Evolutionary conservation across 2,329 filamentous ascomycete species (phyloP).

Genomic region (Pestalotiopsis fici): DNA sequence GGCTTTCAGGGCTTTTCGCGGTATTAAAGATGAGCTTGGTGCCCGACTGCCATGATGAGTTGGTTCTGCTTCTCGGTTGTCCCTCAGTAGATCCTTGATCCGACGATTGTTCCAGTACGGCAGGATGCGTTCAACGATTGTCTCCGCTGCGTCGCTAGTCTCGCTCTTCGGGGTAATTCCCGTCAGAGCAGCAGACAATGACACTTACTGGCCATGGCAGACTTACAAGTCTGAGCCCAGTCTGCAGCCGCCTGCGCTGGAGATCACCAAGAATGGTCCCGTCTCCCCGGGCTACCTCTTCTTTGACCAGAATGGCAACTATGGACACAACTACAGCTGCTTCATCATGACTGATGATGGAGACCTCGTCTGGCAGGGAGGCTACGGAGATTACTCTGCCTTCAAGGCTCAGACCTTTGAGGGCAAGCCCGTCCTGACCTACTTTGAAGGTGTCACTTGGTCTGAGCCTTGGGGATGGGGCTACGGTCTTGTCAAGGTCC

Average conservation of each 20-base stretch:
- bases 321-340: slow-evolving; percentile 19
- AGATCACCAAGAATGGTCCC: slow-evolving; percentile 18
- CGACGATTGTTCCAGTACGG: not conserved
- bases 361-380: slow-evolving; percentile 30
- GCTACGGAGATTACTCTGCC: slow-evolving; percentile 22
- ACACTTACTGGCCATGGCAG: slow-evolving; percentile 20
- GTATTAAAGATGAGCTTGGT: not conserved
- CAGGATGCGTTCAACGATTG: not conserved
- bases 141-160: not conserved
- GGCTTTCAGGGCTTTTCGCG: not conserved
- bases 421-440: slow-evolving; percentile 29
- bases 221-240: slow-evolving; percentile 18
- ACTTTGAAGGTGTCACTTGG: slow-evolving; percentile 27
- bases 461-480: slow-evolving; percentile 27
- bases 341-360: slow-evolving; percentile 23
- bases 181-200: not conserved
- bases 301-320: slow-evolving; percentile 21
- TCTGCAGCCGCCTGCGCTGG: slow-evolving; percentile 16
- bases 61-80: not conserved
- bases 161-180: not conserved
- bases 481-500: slow-evolving; percentile 30
- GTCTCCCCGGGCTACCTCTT: slow-evolving; percentile 21
- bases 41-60: not conserved
- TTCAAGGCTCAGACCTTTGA: slow-evolving; percentile 27
- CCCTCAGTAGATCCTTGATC: not conserved